phyloP scores from a whole-genome alignment of 805 yeast species.

The Teunomyces lycoperdinae region DNA sequence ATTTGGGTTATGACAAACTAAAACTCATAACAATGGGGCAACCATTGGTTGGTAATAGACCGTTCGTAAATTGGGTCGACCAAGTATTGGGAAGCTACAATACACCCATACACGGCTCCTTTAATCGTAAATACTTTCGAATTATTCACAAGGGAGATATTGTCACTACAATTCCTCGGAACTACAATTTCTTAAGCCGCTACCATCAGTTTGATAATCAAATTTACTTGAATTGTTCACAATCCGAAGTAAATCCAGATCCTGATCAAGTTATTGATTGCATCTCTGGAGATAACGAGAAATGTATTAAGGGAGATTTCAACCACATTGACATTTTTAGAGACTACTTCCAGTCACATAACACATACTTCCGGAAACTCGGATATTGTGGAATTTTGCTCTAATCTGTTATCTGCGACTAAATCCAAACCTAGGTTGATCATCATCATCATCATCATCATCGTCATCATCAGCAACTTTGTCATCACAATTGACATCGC shows the following conservation, averaged over 20 bases:
- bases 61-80: conserved; percentile 38
- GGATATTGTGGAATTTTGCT: conserved; percentile 18
- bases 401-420: conserved; percentile 11
- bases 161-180: conserved; percentile 28
- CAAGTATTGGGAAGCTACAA: conserved; percentile 26
- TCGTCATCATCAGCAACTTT: conserved; percentile 16
- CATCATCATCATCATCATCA: conserved; percentile 21
- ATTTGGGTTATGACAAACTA: conserved; percentile 29
- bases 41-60: conserved; percentile 41
- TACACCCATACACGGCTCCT: conserved; percentile 18
- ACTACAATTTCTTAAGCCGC: conserved; percentile 11
- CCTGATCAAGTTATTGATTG: conserved; percentile 34
- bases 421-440: conserved; percentile 33
- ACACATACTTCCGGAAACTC: conserved; percentile 36
- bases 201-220: conserved; percentile 38
- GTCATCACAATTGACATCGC: background rate
- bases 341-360: conserved; percentile 28
- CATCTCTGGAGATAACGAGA: conserved; percentile 19
- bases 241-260: conserved; percentile 21
- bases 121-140: conserved; percentile 17
- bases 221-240: conserved; percentile 27
- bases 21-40: conserved; percentile 43
- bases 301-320: conserved; percentile 33
- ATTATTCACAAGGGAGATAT: conserved; percentile 27
- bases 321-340: conserved; percentile 8